These are phyloP conservation scores for Debaryomycetaceae sp. DNA, from an alignment of 1,139 yeast species.

Conservation along the genomic window DNA sequence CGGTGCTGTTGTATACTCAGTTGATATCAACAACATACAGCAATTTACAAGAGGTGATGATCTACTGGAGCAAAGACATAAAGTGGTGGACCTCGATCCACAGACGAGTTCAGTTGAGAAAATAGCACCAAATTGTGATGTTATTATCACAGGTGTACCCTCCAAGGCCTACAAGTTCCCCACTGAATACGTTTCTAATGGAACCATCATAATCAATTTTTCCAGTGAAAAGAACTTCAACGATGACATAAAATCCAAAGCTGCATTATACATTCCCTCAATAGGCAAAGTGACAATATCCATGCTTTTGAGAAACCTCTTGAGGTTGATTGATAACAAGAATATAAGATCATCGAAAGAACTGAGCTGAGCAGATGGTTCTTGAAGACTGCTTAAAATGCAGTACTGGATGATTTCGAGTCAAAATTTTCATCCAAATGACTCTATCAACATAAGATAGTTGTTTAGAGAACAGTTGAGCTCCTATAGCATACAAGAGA, in stretches of 20 bases:
- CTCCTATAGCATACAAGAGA: not conserved
- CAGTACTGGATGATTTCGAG: conserved; percentile 3
- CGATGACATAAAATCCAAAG: conserved; percentile 74
- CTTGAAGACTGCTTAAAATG: not conserved
- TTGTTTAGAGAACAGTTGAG: not conserved
- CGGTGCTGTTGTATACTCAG: conserved; percentile 94
- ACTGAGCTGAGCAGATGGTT: not conserved
- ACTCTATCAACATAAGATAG: conserved; percentile 1
- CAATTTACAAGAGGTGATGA: conserved; percentile 94
- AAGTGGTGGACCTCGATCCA: conserved; percentile 65
- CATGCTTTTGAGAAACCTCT: conserved; percentile 83
- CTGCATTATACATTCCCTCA: conserved; percentile 90
- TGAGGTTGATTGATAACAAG: conserved; percentile 73
- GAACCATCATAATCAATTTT: conserved; percentile 88
- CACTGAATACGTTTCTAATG: conserved; percentile 71
- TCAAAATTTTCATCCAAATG: conserved; percentile 5
- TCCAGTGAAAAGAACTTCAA: conserved; percentile 85
- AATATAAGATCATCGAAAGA: conserved; percentile 18
- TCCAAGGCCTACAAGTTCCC: conserved; percentile 81
- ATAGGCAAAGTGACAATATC: conserved; percentile 95
- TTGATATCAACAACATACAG: conserved; percentile 83
- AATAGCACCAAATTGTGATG: conserved; percentile 77
- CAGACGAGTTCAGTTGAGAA: conserved; percentile 50
- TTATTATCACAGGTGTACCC: conserved; percentile 94
- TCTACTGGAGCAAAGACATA: conserved; percentile 75